Evolutionary conservation across 768 basidiomycete genomes (phyloP).

Genomic region (Gloeopeniophorella convolvens): DNA sequence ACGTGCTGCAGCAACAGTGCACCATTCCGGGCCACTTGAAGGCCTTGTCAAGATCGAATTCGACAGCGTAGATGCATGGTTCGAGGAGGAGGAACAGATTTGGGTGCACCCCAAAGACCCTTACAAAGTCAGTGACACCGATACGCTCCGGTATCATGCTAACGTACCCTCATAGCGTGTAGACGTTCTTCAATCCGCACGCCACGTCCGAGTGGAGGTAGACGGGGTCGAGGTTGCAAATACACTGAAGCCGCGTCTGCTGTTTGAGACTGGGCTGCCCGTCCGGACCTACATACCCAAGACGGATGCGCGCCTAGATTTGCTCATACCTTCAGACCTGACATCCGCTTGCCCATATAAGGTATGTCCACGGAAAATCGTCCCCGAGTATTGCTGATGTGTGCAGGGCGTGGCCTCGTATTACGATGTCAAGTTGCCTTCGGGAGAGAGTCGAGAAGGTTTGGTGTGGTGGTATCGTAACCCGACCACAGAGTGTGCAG

Average conservation of each 20-base stretch:
- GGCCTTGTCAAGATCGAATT: slow-evolving; percentile 47
- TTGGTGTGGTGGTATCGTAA: slow-evolving; percentile 66
- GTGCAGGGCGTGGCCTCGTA: slow-evolving; percentile 53
- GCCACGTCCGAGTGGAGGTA: slow-evolving; percentile 52
- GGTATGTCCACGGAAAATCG: slow-evolving; percentile 30
- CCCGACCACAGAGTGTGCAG: slow-evolving; percentile 44
- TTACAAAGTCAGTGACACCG: slow-evolving; percentile 52
- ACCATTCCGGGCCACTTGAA: slow-evolving; percentile 1
- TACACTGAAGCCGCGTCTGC: slow-evolving; percentile 43
- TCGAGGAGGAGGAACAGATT: slow-evolving; percentile 61
- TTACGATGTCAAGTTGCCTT: slow-evolving; percentile 42
- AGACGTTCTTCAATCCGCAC: slow-evolving; percentile 53
- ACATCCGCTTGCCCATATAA: slow-evolving; percentile 57
- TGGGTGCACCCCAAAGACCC: slow-evolving; percentile 60
- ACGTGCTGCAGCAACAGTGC: not conserved
- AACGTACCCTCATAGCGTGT: slow-evolving; percentile 39
- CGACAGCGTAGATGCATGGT: slow-evolving; percentile 51
- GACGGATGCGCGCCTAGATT: slow-evolving; percentile 45
- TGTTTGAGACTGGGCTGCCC: slow-evolving; percentile 52
- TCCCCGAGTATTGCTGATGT: not conserved
- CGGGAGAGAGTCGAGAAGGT: slow-evolving; percentile 40
- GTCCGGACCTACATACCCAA: slow-evolving; percentile 56
- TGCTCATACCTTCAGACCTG: slow-evolving; percentile 41
- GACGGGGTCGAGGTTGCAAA: slow-evolving; percentile 57
- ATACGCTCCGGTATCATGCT: not conserved